These are phyloP conservation scores for Hericium rajendrae DNA, from an alignment of 768 basidiomycete genomes.

Conservation along the genomic window DNA sequence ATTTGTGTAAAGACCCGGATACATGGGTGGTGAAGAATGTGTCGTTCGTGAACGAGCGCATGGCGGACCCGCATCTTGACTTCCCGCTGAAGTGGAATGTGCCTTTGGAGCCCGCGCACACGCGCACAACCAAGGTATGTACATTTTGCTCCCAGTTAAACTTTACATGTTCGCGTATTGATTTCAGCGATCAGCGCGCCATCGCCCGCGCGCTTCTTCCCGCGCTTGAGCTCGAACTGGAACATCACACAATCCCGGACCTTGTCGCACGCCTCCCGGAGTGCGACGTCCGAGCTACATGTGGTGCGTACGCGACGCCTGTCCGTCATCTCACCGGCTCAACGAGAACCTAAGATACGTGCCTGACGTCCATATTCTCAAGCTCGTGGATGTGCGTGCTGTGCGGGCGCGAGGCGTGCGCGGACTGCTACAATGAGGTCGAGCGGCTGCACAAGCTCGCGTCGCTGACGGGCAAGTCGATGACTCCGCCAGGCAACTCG, in stretches of 20 bases:
- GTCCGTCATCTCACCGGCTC: not conserved
- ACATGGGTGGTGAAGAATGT: constrained; percentile 29
- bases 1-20: constrained; percentile 55
- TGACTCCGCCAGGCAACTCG: constrained; percentile 23
- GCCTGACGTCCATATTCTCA: constrained; percentile 88
- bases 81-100: constrained; percentile 64
- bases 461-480: constrained; percentile 38
- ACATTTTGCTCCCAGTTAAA: not conserved
- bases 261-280: constrained; percentile 69
- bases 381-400: constrained; percentile 81
- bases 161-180: not conserved
- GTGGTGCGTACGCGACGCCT: constrained; percentile 42
- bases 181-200: constrained; percentile 28
- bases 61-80: constrained; percentile 49
- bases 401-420: constrained; percentile 86
- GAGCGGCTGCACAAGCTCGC: constrained; percentile 48
- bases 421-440: constrained; percentile 70
- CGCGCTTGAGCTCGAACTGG: constrained; percentile 50
- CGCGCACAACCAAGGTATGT: not conserved
- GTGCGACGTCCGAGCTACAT: constrained; percentile 75
- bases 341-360: constrained; percentile 54
- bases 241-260: constrained; percentile 44
- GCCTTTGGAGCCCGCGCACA: not conserved
- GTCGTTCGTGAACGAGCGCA: not conserved
- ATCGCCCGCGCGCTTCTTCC: constrained; percentile 63